A percentile compares a stretch with the other conserved stretches of the same genome.
These are phyloP conservation scores for Sodiomyces alkalinus DNA, from an alignment of 2,329 filamentous ascomycete species.

Conservation along the genomic window DNA sequence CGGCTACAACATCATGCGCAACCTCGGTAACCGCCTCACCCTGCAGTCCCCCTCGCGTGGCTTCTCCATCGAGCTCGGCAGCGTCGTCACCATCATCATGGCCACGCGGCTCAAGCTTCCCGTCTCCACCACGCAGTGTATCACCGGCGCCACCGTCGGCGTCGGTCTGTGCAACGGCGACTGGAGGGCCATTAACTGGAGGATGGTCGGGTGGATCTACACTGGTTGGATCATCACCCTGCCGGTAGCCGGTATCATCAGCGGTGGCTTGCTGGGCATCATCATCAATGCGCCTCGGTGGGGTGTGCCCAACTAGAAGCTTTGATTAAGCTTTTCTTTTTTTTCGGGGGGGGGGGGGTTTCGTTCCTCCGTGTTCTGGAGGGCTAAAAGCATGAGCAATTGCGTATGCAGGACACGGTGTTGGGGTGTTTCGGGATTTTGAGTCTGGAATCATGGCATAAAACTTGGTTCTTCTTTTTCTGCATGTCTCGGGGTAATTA, in stretches of 20 bases:
- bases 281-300: constrained; percentile 41
- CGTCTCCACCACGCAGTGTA: constrained; percentile 43
- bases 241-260: constrained; percentile 30
- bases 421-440: too few species aligned
- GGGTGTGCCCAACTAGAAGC: constrained; percentile 9
- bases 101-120: constrained; percentile 45
- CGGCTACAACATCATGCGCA: constrained; percentile 43
- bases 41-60: constrained; percentile 40
- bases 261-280: constrained; percentile 39
- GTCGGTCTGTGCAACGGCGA: constrained; percentile 39
- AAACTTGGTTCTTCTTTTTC: too few species aligned
- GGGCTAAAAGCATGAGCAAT: too few species aligned
- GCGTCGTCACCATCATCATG: constrained; percentile 46
- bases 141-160: constrained; percentile 39
- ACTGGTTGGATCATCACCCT: constrained; percentile 1
- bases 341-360: too few species aligned
- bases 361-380: too few species aligned
- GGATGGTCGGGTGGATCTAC: constrained; percentile 31
- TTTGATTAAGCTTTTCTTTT: not conserved
- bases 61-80: constrained; percentile 31
- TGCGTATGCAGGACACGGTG: too few species aligned
- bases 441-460: too few species aligned
- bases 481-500: too few species aligned
- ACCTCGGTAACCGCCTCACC: constrained; percentile 41
- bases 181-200: constrained; percentile 39